Percentiles rank a stretch among this genome's conserved stretches.
Conservation (phyloP, 2,329 filamentous ascomycete genomes). For the Xylaria hypoxylon region DNA sequence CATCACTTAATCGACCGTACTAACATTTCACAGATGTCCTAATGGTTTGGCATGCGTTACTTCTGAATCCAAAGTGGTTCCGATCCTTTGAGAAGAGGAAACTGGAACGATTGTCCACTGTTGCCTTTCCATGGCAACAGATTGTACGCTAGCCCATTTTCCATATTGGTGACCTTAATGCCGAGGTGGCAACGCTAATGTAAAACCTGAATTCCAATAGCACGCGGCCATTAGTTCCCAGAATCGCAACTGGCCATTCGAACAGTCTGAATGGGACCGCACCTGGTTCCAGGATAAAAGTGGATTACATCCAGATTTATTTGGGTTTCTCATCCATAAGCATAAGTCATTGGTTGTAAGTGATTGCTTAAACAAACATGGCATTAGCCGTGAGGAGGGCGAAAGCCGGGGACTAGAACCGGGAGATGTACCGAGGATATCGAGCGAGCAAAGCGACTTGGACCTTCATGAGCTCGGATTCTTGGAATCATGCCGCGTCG, state of each 20-base stretch:
- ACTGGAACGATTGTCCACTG: neutral
- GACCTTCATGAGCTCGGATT: constrained; percentile 5
- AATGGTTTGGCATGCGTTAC: constrained; percentile 28
- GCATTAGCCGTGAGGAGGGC: neutral
- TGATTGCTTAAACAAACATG: neutral
- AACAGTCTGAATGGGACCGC: neutral
- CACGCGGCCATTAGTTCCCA: constrained; percentile 10
- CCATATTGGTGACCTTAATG: neutral
- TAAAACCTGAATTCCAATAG: neutral
- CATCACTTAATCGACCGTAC: neutral
- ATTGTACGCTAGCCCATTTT: constrained; percentile 8
- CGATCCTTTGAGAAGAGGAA: constrained; percentile 9
- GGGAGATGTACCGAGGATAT: neutral
- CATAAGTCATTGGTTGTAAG: neutral
- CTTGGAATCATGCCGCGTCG: constrained; percentile 9
- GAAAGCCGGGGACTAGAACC: neutral
- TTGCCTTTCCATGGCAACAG: constrained; percentile 19
- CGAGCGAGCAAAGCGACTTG: neutral
- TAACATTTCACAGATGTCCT: constrained; percentile 17
- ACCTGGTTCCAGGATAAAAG: constrained; percentile 14
- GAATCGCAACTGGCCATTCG: constrained; percentile 10
- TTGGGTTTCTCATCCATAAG: constrained; percentile 1
- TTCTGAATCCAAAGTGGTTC: constrained; percentile 26
- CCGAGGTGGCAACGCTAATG: too few species aligned
- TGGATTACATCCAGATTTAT: constrained; percentile 12